A percentile compares a stretch with the other conserved stretches of the same genome.
These are phyloP conservation scores for Thielaviopsis punctulata DNA, from an alignment of 2,329 filamentous ascomycete species.

Conservation along the genomic window DNA sequence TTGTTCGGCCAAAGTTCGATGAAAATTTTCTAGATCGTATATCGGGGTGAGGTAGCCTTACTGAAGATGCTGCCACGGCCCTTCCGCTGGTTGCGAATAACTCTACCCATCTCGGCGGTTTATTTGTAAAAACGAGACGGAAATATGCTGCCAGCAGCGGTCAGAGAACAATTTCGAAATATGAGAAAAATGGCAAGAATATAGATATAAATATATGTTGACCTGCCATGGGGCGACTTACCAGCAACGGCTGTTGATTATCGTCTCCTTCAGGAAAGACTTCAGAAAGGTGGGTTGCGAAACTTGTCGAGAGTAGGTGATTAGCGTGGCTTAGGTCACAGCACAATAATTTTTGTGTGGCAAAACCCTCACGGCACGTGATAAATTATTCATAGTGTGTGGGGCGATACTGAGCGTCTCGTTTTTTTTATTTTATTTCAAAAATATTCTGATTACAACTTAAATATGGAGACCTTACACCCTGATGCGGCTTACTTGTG, in stretches of 20 bases:
- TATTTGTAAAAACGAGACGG: slow-evolving; percentile 13
- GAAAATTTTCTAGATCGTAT: slow-evolving; percentile 17
- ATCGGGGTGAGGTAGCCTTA: slow-evolving; percentile 20
- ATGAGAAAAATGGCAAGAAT: background rate
- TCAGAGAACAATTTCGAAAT: slow-evolving; percentile 11
- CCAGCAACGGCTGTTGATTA: slow-evolving; percentile 12
- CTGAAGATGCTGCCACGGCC: slow-evolving; percentile 42
- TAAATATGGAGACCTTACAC: background rate
- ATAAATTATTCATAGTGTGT: slow-evolving; percentile 5
- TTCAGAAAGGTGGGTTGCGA: slow-evolving; percentile 12
- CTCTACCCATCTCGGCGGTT: slow-evolving; percentile 32
- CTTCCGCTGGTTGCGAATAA: slow-evolving; percentile 51
- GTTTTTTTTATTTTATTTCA: background rate
- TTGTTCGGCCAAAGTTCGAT: slow-evolving; percentile 11
- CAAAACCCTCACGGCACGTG: slow-evolving; percentile 12
- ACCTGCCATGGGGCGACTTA: slow-evolving; percentile 8
- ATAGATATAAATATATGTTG: slow-evolving; percentile 1
- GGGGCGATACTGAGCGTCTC: background rate
- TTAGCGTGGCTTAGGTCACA: slow-evolving; percentile 10
- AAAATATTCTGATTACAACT: background rate
- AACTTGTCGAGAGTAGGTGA: slow-evolving; percentile 12
- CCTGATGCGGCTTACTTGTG: background rate
- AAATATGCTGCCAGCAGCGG: slow-evolving; percentile 12
- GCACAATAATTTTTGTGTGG: slow-evolving; percentile 13
- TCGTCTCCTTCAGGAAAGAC: slow-evolving; percentile 13